Evolutionary conservation across 257 asterid species (phyloP), one percentile per base, ranked within the genome.

Genomic region (Penstemon davidsonii): DNA sequence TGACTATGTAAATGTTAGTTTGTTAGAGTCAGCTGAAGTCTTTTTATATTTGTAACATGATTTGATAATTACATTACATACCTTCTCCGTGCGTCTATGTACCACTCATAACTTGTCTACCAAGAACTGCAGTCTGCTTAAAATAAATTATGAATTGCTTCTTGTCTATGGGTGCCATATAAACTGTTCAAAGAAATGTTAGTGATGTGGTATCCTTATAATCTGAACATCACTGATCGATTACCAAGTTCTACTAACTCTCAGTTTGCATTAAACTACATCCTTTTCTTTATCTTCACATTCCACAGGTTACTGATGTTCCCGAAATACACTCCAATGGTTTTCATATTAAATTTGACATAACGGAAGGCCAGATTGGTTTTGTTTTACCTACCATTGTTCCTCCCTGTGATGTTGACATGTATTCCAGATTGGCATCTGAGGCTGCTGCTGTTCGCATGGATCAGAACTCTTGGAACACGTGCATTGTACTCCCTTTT

Each of bases 301-400:
- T 59, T 75, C 51, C 75, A 54, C 92, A 92, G 98, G 89, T 92
- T 54, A 86, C 96, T 43, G 94, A 86, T 87, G 87, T 97, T 71
- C 98, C 98, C 43, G 98, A 92, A 77, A 89, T 92, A 65, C 98
- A 92, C 79, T 92, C 97, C 67, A 87, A 87, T 75, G 96, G 96
- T 71, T 87, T 87, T 80, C 97, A 90, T 75, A 82, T 93, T 44
- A 90, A 90, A 79, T 93, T 90, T 79, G 99, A 93, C 81, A 78
- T 88, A 75, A 84, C 88, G n/a, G 81, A 80, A 55, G 99, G 99
- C 83, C 95, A 90, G 80, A 93, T 93, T 78, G 99, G 99, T 80
- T 93, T 93, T 80, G 86, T 93, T 81, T 81, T 93, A 69, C 99
- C 99, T 55, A 88, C 96, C 49, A 73, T 78, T 64, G 80, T 93